These are phyloP conservation scores for Aspergillus indologenus DNA, from an alignment of 495 filamentous ascomycete genomes.

Conservation along the genomic window DNA sequence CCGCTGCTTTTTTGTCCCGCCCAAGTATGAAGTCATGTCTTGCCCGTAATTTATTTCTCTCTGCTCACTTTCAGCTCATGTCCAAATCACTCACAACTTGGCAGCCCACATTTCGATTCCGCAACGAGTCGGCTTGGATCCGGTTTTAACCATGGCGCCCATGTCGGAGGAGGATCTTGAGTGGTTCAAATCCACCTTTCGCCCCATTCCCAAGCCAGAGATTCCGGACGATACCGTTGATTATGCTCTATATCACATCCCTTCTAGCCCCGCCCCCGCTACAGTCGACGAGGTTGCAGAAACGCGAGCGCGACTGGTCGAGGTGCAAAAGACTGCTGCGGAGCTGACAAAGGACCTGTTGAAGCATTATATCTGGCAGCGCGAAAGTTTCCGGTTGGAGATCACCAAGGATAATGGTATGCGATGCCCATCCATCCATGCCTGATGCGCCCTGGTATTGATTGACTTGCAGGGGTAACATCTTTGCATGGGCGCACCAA, in stretches of 20 bases:
- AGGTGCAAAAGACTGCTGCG: conserved; percentile 65
- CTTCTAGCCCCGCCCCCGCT: conserved; percentile 40
- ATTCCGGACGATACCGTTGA: conserved; percentile 86
- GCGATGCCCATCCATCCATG: conserved; percentile 8
- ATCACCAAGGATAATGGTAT: conserved; percentile 59
- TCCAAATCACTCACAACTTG: conserved; percentile 2
- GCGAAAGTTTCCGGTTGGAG: conserved; percentile 67
- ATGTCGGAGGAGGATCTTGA: conserved; percentile 47
- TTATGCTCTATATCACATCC: conserved; percentile 74
- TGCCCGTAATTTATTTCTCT: conserved; percentile 13
- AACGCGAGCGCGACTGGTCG: conserved; percentile 58
- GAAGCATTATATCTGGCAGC: conserved; percentile 93
- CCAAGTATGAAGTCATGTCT: conserved; percentile 41
- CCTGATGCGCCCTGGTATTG: conserved; percentile 4
- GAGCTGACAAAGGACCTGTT: conserved; percentile 60
- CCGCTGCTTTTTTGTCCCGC: conserved; percentile 25
- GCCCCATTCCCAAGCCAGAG: conserved; percentile 59
- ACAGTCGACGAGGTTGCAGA: conserved; percentile 49
- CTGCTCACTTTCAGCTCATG: conserved; percentile 4
- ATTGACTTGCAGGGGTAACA: conserved; percentile 31
- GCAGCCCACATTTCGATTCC: neutral
- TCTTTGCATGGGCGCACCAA: conserved; percentile 69
- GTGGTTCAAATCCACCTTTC: conserved; percentile 51
- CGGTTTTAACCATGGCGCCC: conserved; percentile 34
- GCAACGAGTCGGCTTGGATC: neutral